Evolutionary conservation across 352 stramenopile species (phyloP).

Genomic region (Globisporangium splendens): DNA sequence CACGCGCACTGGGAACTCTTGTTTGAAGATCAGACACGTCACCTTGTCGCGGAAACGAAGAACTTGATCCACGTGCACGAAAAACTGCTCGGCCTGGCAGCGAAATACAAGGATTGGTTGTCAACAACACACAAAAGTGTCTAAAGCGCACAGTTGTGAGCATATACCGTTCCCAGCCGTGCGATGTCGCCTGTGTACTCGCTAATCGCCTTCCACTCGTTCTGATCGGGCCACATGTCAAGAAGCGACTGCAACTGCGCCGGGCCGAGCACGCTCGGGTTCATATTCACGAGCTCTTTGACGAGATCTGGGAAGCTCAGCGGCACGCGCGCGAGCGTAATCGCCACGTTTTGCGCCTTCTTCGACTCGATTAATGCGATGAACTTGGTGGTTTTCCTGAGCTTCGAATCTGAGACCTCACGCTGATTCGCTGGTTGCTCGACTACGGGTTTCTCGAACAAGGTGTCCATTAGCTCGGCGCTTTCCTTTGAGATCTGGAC

Average conservation of each 20-base stretch:
- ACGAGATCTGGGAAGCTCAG: constrained; percentile 52
- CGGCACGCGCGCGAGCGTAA: constrained; percentile 75
- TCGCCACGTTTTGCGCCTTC: constrained; percentile 84
- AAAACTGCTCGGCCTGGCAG: constrained; percentile 76
- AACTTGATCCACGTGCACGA: constrained; percentile 56
- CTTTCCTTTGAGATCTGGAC: constrained; percentile 18
- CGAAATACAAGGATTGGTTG: no score
- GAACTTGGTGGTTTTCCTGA: no score
- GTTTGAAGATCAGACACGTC: constrained; percentile 75
- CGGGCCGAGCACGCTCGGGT: constrained; percentile 58
- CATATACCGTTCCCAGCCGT: constrained; percentile 36
- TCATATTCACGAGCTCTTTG: constrained; percentile 56
- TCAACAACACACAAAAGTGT: background rate
- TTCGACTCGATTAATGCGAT: constrained; percentile 77
- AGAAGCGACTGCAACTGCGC: constrained; percentile 72
- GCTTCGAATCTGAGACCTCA: background rate
- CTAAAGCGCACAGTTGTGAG: background rate
- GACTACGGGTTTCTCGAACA: constrained; percentile 3
- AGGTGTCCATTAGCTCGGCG: constrained; percentile 5
- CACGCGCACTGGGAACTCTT: constrained; percentile 63
- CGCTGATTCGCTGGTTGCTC: background rate
- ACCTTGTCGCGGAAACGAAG: constrained; percentile 68
- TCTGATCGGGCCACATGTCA: constrained; percentile 78
- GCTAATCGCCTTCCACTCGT: constrained; percentile 69
- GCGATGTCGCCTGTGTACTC: constrained; percentile 50